phyloP scores from a whole-genome alignment of 495 filamentous ascomycete species.

The Neurospora tetrasperma region DNA sequence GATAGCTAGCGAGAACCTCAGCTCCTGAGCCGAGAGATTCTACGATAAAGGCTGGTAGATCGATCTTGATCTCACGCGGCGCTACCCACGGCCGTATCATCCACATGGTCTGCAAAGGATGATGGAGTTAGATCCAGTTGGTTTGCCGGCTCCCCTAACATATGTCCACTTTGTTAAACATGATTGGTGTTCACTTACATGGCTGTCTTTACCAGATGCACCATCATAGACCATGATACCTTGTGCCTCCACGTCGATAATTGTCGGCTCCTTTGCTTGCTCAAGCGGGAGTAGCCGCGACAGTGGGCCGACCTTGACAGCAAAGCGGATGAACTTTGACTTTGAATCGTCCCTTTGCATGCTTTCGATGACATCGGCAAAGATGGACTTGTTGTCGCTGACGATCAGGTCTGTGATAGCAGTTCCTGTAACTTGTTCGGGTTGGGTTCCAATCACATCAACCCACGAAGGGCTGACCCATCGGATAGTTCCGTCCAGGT shows the following conservation, averaged over 20 bases:
- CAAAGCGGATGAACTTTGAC: constrained; percentile 85
- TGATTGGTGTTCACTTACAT: constrained; percentile 50
- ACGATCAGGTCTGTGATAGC: constrained; percentile 73
- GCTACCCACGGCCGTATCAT: constrained; percentile 92
- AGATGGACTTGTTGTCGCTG: constrained; percentile 61
- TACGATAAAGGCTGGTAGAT: constrained; percentile 81
- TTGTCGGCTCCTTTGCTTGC: constrained; percentile 37
- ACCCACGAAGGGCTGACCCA: constrained; percentile 98
- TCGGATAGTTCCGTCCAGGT: constrained; percentile 74
- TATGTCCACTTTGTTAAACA: not conserved
- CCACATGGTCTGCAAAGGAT: constrained; percentile 79
- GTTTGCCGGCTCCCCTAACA: not conserved
- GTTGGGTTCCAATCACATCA: constrained; percentile 75
- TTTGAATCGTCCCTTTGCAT: constrained; percentile 90
- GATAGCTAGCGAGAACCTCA: constrained; percentile 85
- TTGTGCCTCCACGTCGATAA: constrained; percentile 82
- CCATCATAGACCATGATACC: constrained; percentile 97
- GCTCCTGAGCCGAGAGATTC: constrained; percentile 91
- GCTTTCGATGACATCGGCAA: constrained; percentile 69
- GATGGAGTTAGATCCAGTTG: constrained; percentile 11
- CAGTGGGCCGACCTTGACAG: constrained; percentile 60
- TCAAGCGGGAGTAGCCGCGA: constrained; percentile 53
- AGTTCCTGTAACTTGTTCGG: constrained; percentile 62
- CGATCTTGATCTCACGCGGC: constrained; percentile 86
- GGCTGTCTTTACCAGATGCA: constrained; percentile 73